A percentile compares a stretch with the other conserved stretches of the same genome.
These are phyloP conservation scores for Ophiosphaerella herpotricha DNA, from an alignment of 2,329 filamentous ascomycete species.

Conservation along the genomic window DNA sequence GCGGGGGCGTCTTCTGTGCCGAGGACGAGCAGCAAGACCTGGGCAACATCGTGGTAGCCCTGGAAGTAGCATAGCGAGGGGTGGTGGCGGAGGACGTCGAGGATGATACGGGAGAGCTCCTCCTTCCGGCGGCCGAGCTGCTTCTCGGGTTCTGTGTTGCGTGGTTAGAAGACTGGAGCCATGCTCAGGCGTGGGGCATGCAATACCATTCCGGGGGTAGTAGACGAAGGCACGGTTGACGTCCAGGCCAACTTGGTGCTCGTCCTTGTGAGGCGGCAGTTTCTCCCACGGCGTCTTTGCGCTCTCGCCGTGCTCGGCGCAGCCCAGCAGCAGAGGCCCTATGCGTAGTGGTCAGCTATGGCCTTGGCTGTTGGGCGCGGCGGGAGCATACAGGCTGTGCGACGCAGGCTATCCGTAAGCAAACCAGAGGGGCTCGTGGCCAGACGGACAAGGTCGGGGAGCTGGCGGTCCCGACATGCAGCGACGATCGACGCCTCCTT, in stretches of 20 bases:
- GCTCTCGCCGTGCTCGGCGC: constrained; percentile 19
- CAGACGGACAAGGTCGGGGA: constrained; percentile 47
- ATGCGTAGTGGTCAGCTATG: constrained; percentile 13
- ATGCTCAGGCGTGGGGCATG: background rate
- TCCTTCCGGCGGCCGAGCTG: constrained; percentile 73
- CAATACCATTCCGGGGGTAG: constrained; percentile 73
- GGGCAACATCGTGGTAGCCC: constrained; percentile 97
- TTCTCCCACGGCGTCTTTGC: constrained; percentile 56
- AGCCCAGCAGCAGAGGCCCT: constrained; percentile 67
- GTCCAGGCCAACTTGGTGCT: constrained; percentile 88
- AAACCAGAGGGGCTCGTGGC: constrained; percentile 53
- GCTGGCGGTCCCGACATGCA: constrained; percentile 49
- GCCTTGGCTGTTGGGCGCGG: constrained; percentile 2
- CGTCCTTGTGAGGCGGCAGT: constrained; percentile 80
- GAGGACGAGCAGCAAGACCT: constrained; percentile 89
- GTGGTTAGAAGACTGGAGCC: constrained; percentile 9
- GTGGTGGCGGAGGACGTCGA: constrained; percentile 75
- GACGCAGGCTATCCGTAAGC: constrained; percentile 62
- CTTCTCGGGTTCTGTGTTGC: constrained; percentile 68
- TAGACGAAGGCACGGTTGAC: constrained; percentile 97
- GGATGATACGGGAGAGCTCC: constrained; percentile 80
- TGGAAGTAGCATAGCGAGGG: constrained; percentile 95
- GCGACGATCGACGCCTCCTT: constrained; percentile 43
- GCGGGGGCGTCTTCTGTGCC: constrained; percentile 63
- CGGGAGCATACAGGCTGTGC: constrained; percentile 71